phyloP scores from a whole-genome alignment of 768 basidiomycete genomes.

The Tulasnella sp. region DNA sequence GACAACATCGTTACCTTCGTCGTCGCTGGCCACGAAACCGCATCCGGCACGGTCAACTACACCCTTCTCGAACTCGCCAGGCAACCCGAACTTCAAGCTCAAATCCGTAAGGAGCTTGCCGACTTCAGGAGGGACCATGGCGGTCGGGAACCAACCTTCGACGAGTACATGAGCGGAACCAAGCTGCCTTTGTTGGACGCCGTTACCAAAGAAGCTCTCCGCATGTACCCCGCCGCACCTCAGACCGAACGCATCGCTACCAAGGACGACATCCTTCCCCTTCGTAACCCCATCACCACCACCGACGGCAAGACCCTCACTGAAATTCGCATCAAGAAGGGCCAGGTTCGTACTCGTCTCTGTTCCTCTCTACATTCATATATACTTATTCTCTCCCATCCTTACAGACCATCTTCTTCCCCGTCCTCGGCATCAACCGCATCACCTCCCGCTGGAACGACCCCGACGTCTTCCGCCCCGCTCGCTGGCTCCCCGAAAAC shows the following conservation, averaged over 20 bases:
- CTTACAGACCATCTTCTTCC: slow-evolving; percentile 22
- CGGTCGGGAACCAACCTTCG: slow-evolving; percentile 26
- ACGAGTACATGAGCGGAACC: slow-evolving; percentile 29
- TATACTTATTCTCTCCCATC: too few species aligned
- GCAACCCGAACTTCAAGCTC: slow-evolving; percentile 28
- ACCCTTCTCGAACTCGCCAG: slow-evolving; percentile 28
- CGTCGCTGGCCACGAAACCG: slow-evolving; percentile 31
- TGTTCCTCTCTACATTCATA: too few species aligned
- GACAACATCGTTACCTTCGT: slow-evolving; percentile 25
- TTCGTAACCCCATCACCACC: slow-evolving; percentile 23
- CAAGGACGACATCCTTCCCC: slow-evolving; percentile 29
- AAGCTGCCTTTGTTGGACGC: slow-evolving; percentile 26
- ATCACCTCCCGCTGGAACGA: slow-evolving; percentile 23
- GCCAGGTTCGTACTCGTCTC: slow-evolving; percentile 20
- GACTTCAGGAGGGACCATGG: not conserved
- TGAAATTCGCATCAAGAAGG: slow-evolving; percentile 25
- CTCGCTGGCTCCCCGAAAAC: slow-evolving; percentile 27
- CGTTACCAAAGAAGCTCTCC: slow-evolving; percentile 30
- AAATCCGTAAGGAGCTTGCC: slow-evolving; percentile 28
- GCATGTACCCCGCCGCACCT: slow-evolving; percentile 29
- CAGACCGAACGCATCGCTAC: slow-evolving; percentile 29
- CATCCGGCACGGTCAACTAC: slow-evolving; percentile 26
- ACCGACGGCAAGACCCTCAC: slow-evolving; percentile 16
- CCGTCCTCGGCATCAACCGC: slow-evolving; percentile 26
- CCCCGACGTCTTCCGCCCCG: slow-evolving; percentile 25